Evolutionary conservation across 2,329 filamentous ascomycete genomes (phyloP).

Genomic region (Hypoxylon sp.): DNA sequence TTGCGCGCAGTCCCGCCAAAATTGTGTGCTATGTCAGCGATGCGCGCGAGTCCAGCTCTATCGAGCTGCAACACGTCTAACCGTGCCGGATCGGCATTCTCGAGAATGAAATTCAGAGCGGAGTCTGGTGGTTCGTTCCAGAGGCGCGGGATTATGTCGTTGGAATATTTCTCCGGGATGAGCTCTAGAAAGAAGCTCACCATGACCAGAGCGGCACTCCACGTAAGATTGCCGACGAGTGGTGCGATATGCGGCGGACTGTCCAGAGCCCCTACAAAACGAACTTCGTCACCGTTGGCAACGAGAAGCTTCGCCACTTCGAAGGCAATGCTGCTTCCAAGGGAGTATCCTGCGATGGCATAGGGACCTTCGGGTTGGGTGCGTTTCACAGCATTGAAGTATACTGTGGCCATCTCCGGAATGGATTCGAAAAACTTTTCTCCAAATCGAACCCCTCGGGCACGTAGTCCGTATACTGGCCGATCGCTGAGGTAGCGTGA

Average conservation of each 20-base stretch:
- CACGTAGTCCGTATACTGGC: slow-evolving; percentile 57
- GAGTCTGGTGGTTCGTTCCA: slow-evolving; percentile 4
- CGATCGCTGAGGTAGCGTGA: slow-evolving; percentile 52
- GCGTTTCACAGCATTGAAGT: slow-evolving; percentile 50
- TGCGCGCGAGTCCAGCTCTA: neutral
- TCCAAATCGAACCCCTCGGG: slow-evolving; percentile 51
- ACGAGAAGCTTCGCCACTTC: slow-evolving; percentile 59
- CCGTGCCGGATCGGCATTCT: slow-evolving; percentile 35
- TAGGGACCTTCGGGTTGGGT: slow-evolving; percentile 60
- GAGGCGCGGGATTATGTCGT: slow-evolving; percentile 18
- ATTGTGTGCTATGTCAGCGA: slow-evolving; percentile 47
- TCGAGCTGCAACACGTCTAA: slow-evolving; percentile 44
- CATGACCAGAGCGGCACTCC: slow-evolving; percentile 51
- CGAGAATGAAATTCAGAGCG: slow-evolving; percentile 5
- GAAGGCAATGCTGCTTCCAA: slow-evolving; percentile 61
- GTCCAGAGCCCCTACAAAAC: slow-evolving; percentile 57
- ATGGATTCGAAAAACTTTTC: slow-evolving; percentile 55
- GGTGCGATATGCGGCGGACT: slow-evolving; percentile 58
- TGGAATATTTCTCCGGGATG: slow-evolving; percentile 43
- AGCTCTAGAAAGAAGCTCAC: slow-evolving; percentile 53
- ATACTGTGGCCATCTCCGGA: slow-evolving; percentile 51
- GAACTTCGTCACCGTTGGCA: slow-evolving; percentile 48
- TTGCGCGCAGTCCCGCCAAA: slow-evolving; percentile 50
- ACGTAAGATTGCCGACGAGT: slow-evolving; percentile 51
- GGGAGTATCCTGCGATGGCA: slow-evolving; percentile 59